Evolutionary conservation across 441 rosid species (phyloP).

Genomic region (Rhodomyrtus psidioides): DNA sequence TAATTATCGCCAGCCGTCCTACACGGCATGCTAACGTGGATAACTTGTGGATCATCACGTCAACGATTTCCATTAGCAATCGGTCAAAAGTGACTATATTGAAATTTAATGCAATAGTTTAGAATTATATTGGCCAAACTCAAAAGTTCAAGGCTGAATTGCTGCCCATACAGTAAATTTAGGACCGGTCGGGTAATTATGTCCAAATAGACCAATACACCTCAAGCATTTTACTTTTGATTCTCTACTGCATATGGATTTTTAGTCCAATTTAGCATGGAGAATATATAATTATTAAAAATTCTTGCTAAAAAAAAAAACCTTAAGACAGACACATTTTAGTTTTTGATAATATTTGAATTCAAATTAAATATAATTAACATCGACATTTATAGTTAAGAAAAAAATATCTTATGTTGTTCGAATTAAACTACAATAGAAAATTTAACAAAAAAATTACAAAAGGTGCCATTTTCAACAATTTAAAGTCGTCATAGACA

Average conservation of each 20-base stretch:
- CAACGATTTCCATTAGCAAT: fast-evolving
- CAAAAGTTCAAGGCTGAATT: fast-evolving
- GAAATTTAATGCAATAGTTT: background rate
- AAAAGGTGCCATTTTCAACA: background rate
- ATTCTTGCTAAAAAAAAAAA: background rate
- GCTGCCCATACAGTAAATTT: fast-evolving
- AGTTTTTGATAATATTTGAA: background rate
- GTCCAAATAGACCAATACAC: too few relatives aligned
- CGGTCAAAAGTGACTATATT: fast-evolving
- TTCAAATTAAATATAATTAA: background rate
- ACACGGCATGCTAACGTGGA: too few relatives aligned
- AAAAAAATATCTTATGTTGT: background rate
- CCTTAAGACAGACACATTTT: background rate
- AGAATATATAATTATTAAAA: background rate
- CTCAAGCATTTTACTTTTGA: background rate
- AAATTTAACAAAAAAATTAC: background rate
- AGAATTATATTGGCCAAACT: background rate
- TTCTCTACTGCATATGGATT: background rate
- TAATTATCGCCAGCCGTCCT: too few relatives aligned
- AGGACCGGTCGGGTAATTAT: background rate
- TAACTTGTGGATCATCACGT: too few relatives aligned
- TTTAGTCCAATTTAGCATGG: background rate
- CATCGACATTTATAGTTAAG: background rate
- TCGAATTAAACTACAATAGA: background rate
- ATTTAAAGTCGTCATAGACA: background rate